Evolutionary conservation across 371 early-diverging fungal genomes (phyloP), one percentile per base, ranked within the genome.

Genomic region (Mucor sp.): DNA sequence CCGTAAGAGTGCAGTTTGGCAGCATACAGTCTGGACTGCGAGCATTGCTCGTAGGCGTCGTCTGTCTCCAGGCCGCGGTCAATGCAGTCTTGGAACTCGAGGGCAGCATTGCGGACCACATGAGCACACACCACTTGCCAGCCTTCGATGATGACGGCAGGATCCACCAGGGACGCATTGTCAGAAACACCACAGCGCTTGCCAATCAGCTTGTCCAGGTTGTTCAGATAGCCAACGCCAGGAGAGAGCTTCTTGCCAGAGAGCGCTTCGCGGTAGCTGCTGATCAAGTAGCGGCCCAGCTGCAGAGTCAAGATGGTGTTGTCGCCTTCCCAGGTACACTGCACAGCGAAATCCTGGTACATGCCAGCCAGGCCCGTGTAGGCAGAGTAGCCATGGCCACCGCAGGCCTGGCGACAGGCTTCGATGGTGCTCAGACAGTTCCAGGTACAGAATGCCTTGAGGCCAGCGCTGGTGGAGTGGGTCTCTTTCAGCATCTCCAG

Each of bases 381-480:
- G 23, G 93, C 87, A 39, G 92, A 92, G 81, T 96, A 96, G 12
- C 97, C 97, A 71, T 95, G 97, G 32, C 97, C 93, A 66, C 97
- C 97, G 64, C 93, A 86, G 8, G 95, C 82, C 81, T 96, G 96
- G 28, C 97, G 87, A 77, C 94, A 95, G 69, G 93, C 91, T 76
- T 96, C 96, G 59, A 94, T 95, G 43, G 91, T 93, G 74, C 87
- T 89, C 41, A 95, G 82, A 43, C 91, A 89, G 72, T 88, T 91
- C 94, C 96, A 96, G 12, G 97, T 96, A 80, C 96, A 94, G 73
- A 95, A 95, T 23, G 95, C 94, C 83, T 96, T 96, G 65, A 96
- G 84, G 37, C 97, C 97, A 12, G 96, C 95, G 43, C 89, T 89
- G 58, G 96, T 96, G 14, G 95, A 91, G 71, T 96, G 97, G 5